Evolutionary conservation across 352 stramenopile genomes (phyloP).

Genomic region (Pythium rhizo-oryzae): DNA sequence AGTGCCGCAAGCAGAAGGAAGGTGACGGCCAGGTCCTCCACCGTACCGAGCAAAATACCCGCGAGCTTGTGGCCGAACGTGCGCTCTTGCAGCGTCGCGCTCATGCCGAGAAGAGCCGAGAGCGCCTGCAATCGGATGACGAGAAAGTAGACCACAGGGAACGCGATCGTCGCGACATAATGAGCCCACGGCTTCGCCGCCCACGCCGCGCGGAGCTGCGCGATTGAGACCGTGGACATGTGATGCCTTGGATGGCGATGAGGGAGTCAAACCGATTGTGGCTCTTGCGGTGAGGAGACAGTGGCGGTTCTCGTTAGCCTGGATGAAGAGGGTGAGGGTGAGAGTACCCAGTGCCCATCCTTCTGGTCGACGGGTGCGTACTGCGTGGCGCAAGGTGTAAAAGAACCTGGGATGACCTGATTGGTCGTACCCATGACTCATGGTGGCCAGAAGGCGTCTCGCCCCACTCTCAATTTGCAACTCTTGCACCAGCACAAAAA

Average conservation of each 20-base stretch:
- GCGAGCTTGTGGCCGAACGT: constrained; percentile 21
- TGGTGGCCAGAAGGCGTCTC: not conserved
- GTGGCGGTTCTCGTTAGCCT: not conserved
- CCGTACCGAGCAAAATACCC: constrained; percentile 1
- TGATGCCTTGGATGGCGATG: not conserved
- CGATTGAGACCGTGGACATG: not conserved
- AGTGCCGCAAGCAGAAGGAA: not conserved
- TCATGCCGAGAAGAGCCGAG: constrained; percentile 32
- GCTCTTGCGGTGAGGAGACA: not conserved
- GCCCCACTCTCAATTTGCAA: not conserved
- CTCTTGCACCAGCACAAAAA: no score
- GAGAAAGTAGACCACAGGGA: constrained; percentile 37
- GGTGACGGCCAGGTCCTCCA: constrained; percentile 8
- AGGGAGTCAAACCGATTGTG: not conserved
- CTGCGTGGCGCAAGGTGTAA: not conserved
- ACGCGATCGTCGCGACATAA: not conserved
- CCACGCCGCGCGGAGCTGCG: not conserved
- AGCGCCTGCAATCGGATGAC: constrained; percentile 32
- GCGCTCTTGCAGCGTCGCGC: constrained; percentile 29
- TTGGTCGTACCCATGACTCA: not conserved
- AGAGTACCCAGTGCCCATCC: no score
- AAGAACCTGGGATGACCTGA: not conserved
- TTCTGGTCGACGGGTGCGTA: not conserved
- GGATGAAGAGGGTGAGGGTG: not conserved
- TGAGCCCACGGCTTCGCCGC: not conserved